A percentile compares a stretch with the other conserved stretches of the same genome.
These are phyloP conservation scores for Stephania yunnanensis DNA, from an alignment of 164 flowering plant genomes.

Conservation along the genomic window DNA sequence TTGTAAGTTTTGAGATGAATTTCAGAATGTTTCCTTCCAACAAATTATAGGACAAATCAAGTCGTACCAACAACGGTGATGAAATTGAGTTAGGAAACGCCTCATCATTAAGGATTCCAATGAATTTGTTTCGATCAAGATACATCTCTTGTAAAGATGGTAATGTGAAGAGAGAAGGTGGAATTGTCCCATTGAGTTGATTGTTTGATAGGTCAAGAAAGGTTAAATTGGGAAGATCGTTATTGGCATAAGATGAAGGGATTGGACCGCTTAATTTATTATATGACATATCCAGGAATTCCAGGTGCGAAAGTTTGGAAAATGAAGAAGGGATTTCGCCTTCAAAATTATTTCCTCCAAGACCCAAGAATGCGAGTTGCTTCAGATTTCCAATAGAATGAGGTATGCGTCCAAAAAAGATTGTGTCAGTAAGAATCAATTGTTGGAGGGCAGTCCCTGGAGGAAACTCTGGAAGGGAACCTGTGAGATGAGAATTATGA, in stretches of 20 bases:
- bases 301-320: conserved; percentile 19
- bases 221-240: background rate
- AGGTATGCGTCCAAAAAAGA: conserved; percentile 33
- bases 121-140: background rate
- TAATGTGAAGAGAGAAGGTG: background rate
- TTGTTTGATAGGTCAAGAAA: background rate
- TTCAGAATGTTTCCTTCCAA: background rate
- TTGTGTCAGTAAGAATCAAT: conserved; percentile 22
- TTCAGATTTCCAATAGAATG: conserved; percentile 20
- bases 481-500: conserved; percentile 19
- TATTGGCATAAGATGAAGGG: conserved; percentile 18
- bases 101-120: background rate
- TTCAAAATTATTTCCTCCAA: background rate
- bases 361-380: background rate
- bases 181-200: background rate
- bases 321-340: background rate
- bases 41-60: background rate
- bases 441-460: conserved; percentile 17
- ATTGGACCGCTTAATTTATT: conserved; percentile 25
- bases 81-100: background rate
- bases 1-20: background rate
- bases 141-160: background rate
- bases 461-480: conserved; percentile 28
- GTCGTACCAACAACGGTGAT: background rate
- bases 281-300: background rate